Conservation (phyloP, 805 yeast genomes). For the Yarrowia yakushimensis region DNA sequence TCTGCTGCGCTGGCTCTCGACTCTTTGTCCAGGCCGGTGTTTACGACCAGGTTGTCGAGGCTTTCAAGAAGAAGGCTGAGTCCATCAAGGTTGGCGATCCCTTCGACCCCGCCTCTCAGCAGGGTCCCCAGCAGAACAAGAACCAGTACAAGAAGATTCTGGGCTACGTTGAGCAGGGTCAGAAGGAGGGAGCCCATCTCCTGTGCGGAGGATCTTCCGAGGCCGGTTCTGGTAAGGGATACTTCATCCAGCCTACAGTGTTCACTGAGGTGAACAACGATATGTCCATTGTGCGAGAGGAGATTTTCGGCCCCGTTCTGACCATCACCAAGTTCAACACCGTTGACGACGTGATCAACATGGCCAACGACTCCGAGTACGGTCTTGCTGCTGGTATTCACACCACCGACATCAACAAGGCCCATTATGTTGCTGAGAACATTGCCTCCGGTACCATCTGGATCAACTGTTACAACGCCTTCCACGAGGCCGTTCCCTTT, state of each 20-base stretch:
- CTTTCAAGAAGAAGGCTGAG: conserved; percentile 53
- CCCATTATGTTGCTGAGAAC: conserved; percentile 59
- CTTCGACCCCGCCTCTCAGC: conserved; percentile 66
- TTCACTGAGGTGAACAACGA: conserved; percentile 65
- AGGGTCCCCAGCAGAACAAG: conserved; percentile 87
- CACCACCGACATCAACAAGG: conserved; percentile 61
- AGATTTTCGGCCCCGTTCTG: conserved; percentile 89
- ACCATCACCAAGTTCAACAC: conserved; percentile 60
- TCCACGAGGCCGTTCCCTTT: conserved; percentile 64
- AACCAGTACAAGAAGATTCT: conserved; percentile 72
- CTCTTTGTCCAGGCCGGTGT: conserved; percentile 78
- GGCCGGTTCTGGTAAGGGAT: conserved; percentile 49
- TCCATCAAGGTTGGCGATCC: conserved; percentile 67
- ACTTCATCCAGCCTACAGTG: conserved; percentile 69
- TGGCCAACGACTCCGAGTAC: conserved; percentile 69
- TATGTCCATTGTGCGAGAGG: conserved; percentile 69
- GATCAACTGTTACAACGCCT: conserved; percentile 66
- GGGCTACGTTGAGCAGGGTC: conserved; percentile 70
- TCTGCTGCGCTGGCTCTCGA: conserved; percentile 93
- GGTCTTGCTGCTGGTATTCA: conserved; percentile 84
- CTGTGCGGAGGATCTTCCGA: conserved; percentile 69
- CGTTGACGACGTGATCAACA: conserved; percentile 62
- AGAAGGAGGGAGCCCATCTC: conserved; percentile 76
- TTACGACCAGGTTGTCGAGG: conserved; percentile 67
- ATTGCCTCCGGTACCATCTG: conserved; percentile 66